These are phyloP conservation scores for Amanita pseudoporphyria DNA, from an alignment of 768 basidiomycete genomes.

Conservation along the genomic window DNA sequence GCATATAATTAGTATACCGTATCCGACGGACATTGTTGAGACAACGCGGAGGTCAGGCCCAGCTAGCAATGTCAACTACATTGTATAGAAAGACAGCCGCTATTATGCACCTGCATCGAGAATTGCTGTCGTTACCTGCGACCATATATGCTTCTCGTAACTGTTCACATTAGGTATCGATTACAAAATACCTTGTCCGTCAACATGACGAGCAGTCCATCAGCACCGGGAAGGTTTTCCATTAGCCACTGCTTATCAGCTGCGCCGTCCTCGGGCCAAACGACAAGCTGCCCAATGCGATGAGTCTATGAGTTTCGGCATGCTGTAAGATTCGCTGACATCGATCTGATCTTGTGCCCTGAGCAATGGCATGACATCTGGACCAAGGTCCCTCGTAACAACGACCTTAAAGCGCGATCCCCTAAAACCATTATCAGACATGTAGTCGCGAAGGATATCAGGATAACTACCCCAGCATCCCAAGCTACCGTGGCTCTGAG, in stretches of 20 bases:
- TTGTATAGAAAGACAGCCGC: not conserved
- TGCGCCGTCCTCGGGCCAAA: conserved; percentile 41
- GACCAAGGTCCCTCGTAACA: conserved; percentile 51
- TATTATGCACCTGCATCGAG: conserved; percentile 40
- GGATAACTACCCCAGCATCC: not conserved
- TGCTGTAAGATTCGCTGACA: conserved; percentile 21
- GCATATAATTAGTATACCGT: conserved; percentile 33
- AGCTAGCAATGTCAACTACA: conserved; percentile 30
- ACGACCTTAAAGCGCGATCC: conserved; percentile 33
- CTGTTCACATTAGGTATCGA: not conserved
- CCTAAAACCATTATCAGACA: conserved; percentile 15
- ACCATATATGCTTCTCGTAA: not conserved
- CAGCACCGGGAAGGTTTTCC: conserved; percentile 56
- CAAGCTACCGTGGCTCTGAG: not conserved
- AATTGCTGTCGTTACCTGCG: conserved; percentile 65
- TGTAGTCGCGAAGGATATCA: not conserved
- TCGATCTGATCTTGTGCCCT: conserved; percentile 41
- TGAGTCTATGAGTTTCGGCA: not conserved
- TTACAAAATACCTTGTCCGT: conserved; percentile 50
- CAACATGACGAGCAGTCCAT: conserved; percentile 55
- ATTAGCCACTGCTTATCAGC: conserved; percentile 67
- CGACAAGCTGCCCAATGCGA: conserved; percentile 20
- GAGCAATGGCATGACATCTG: conserved; percentile 52
- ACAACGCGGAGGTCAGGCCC: conserved; percentile 71
- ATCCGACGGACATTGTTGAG: conserved; percentile 91